phyloP scores from a whole-genome alignment of 2,329 filamentous ascomycete genomes.

The Escovopsis sp. region DNA sequence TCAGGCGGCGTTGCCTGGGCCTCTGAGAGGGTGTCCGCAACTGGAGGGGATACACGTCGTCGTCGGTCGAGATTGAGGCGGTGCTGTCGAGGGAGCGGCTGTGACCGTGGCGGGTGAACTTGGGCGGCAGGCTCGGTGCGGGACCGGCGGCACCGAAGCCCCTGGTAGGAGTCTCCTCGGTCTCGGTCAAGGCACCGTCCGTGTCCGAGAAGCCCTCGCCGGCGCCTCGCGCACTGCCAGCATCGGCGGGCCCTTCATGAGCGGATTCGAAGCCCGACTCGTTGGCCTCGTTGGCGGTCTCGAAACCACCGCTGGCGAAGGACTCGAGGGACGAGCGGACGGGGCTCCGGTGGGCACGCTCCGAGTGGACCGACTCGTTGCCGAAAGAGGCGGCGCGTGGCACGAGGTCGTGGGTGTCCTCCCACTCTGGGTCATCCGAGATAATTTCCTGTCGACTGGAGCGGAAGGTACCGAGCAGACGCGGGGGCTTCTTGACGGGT shows the following conservation, averaged over 20 bases:
- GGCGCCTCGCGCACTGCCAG: slow-evolving; percentile 92
- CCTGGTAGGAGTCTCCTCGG: slow-evolving; percentile 44
- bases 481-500: slow-evolving; percentile 72
- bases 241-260: slow-evolving; percentile 74
- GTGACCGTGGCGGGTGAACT: slow-evolving; percentile 28
- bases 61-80: slow-evolving; percentile 71
- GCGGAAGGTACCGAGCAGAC: slow-evolving; percentile 63
- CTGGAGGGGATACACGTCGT: slow-evolving; percentile 39
- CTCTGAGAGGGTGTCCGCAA: slow-evolving; percentile 47
- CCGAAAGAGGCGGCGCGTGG: slow-evolving; percentile 10
- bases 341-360: neutral
- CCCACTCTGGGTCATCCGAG: slow-evolving; percentile 70
- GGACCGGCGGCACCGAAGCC: slow-evolving; percentile 28
- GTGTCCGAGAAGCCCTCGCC: slow-evolving; percentile 62
- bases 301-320: slow-evolving; percentile 48
- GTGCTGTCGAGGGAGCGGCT: slow-evolving; percentile 70
- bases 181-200: slow-evolving; percentile 82
- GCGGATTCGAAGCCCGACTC: slow-evolving; percentile 52
- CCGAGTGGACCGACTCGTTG: neutral
- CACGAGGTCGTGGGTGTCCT: slow-evolving; percentile 48
- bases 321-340: slow-evolving; percentile 27
- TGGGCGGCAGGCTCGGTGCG: slow-evolving; percentile 26
- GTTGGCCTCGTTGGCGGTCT: slow-evolving; percentile 66
- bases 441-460: slow-evolving; percentile 65
- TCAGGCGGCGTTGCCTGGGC: slow-evolving; percentile 51